Evolutionary conservation across 495 filamentous ascomycete species (phyloP), one percentile per base, ranked within the genome.

Genomic region (Jackrogersella minutella): DNA sequence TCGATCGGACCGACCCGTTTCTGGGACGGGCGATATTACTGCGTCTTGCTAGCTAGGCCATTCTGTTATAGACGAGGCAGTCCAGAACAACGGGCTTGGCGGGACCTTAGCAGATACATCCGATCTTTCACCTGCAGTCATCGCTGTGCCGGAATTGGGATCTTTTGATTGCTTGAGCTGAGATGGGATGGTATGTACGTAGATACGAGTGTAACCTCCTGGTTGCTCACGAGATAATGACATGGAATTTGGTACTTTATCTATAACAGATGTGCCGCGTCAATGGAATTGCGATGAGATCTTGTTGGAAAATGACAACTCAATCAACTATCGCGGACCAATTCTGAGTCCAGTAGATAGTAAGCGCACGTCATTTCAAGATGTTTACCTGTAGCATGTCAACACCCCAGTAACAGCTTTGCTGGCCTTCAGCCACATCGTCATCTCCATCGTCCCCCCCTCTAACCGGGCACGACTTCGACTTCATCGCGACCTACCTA

Each of bases 391-490:
- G 10, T 24, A 28, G 14, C n/a, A n/a, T 34, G 3, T 19, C 33
- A 36, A 17, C 34, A 6, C 22, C 11, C n/a, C 3, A 24, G 39
- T 40, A 3, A 41, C 46, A 8, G 19, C 34, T 28, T 9, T 56
- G 1, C 14, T 58, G 16, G 53, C 53, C 62, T 1, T 56, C 14
- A 3, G 9, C 3, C 43, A 16, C 4, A 34, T 17, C 8, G 53
- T 24, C 14, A 34, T 44, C 9, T 21, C n/a, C 6, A 9, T 17
- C 8, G 0, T 3, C 33, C 6, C 19, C n/a, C 11, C 34, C 34
- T 2, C 3, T 58, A 26, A 44, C n/a, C 3, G 63, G 63, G 19
- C 47, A 60, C 24, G 63, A 66, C 63, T 66, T 66, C 49, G 63
- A 60, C 31, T 66, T 66, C 39, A 40, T 4, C 5, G 54, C 28